Conservation (phyloP, 257 asterid species). For the Solanum virginianum region DNA sequence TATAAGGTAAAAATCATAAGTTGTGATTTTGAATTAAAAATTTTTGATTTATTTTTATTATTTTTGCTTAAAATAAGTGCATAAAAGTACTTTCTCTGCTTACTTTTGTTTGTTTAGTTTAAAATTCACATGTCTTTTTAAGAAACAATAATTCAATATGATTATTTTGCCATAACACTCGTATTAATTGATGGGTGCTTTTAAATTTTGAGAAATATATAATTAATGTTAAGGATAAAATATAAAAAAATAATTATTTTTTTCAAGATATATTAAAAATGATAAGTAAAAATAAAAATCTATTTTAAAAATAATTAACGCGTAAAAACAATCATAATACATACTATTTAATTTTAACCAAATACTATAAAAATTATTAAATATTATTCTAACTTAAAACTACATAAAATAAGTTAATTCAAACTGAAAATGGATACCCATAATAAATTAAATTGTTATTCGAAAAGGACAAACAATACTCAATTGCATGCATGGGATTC, state of each 20-base stretch:
- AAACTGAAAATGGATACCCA: not conserved
- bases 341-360: not conserved
- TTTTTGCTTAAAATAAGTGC: too few species aligned
- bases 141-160: not conserved
- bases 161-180: not conserved
- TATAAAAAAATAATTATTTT: not conserved
- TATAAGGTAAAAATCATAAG: not conserved
- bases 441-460: too few species aligned
- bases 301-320: not conserved
- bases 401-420: not conserved
- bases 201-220: not conserved
- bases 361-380: not conserved
- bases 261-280: not conserved
- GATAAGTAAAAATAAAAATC: not conserved
- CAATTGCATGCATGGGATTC: conserved; percentile 3
- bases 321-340: not conserved
- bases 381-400: not conserved
- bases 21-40: too few species aligned
- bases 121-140: not conserved
- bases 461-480: not conserved
- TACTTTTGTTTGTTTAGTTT: not conserved
- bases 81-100: not conserved
- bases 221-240: not conserved
- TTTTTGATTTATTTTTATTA: too few species aligned
- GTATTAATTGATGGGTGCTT: not conserved